A percentile compares a stretch with the other conserved stretches of the same genome.
Conservation (phyloP, 192 early-diverging fungal genomes). For the Haplosporangium gracile region DNA sequence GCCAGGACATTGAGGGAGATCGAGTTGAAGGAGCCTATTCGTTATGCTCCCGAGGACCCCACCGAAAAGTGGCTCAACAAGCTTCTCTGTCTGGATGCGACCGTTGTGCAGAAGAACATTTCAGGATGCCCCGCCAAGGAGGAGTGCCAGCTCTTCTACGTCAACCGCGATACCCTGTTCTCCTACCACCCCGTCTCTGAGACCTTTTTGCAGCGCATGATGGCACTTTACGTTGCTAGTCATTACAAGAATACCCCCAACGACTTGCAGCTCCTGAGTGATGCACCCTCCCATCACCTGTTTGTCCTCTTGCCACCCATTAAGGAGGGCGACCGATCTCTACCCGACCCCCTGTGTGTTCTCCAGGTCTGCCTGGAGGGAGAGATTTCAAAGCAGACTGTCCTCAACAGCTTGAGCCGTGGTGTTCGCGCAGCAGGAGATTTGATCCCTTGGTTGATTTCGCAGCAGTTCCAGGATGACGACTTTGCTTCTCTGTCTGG, state of each 20-base stretch:
- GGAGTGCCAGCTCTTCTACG: slow-evolving; percentile 95
- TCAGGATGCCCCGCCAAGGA: slow-evolving; percentile 94
- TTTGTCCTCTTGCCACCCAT: slow-evolving; percentile 97
- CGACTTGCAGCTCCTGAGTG: slow-evolving; percentile 97
- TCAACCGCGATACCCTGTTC: slow-evolving; percentile 98
- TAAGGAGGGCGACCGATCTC: slow-evolving; percentile 70
- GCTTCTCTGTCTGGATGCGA: slow-evolving; percentile 94
- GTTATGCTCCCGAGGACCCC: slow-evolving; percentile 88
- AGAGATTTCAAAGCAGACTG: slow-evolving; percentile 89
- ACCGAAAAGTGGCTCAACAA: slow-evolving; percentile 97
- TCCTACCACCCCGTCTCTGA: slow-evolving; percentile 98
- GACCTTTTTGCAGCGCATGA: slow-evolving; percentile 97
- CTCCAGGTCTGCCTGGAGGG: slow-evolving; percentile 93
- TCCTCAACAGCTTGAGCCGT: slow-evolving; percentile 84
- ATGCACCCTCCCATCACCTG: slow-evolving; percentile 97
- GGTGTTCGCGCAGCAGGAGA: slow-evolving; percentile 93
- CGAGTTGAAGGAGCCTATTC: slow-evolving; percentile 94
- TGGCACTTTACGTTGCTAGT: slow-evolving; percentile 96
- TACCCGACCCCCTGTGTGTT: slow-evolving; percentile 97
- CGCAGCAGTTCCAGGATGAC: slow-evolving; percentile 96
- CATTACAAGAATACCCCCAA: slow-evolving; percentile 99
- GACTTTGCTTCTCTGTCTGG: slow-evolving; percentile 96
- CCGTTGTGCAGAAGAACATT: slow-evolving; percentile 74
- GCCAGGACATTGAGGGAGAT: slow-evolving; percentile 91
- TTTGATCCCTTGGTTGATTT: slow-evolving; percentile 97